A percentile compares a stretch with the other conserved stretches of the same genome.
These are phyloP conservation scores for Neotropicomus parvogracilis DNA, from an alignment of 1,284 basidiomycete species.

Conservation along the genomic window DNA sequence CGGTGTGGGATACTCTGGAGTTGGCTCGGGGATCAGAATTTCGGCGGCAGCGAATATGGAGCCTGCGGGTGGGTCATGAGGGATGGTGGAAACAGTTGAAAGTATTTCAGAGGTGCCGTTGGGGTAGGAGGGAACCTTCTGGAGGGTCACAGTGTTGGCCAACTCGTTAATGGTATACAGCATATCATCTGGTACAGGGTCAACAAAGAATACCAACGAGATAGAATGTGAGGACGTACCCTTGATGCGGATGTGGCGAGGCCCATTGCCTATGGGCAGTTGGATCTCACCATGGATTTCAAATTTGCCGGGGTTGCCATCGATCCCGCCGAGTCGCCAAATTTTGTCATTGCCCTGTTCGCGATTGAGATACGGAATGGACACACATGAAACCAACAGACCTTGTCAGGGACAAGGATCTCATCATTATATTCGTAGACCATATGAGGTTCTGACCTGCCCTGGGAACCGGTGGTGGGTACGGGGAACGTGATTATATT, in stretches of 20 bases:
- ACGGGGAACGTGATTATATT: constrained; percentile 54
- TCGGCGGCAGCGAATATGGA: constrained; percentile 54
- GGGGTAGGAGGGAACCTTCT: constrained; percentile 53
- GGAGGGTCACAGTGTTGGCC: constrained; percentile 62
- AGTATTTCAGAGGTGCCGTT: constrained; percentile 49
- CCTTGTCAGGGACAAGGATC: constrained; percentile 59
- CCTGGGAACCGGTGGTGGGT: constrained; percentile 32
- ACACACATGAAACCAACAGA: constrained; percentile 27
- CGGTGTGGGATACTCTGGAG: constrained; percentile 43
- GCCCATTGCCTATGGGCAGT: constrained; percentile 62
- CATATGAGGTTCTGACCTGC: constrained; percentile 62
- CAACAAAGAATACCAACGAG: background rate
- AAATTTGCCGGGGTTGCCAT: constrained; percentile 41
- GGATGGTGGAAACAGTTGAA: constrained; percentile 53
- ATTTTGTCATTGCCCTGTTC: constrained; percentile 59
- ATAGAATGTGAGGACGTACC: constrained; percentile 9
- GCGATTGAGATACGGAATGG: background rate
- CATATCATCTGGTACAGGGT: constrained; percentile 40
- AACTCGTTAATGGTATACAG: too few species aligned
- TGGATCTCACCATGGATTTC: constrained; percentile 58
- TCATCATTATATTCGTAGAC: constrained; percentile 50
- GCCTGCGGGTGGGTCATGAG: constrained; percentile 46
- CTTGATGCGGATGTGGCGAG: constrained; percentile 29
- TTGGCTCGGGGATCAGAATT: constrained; percentile 54
- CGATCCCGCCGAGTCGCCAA: constrained; percentile 50